A percentile compares a stretch with the other conserved stretches of the same genome.
Conservation (phyloP, 345 rosid species). For the Camelina hispida region DNA sequence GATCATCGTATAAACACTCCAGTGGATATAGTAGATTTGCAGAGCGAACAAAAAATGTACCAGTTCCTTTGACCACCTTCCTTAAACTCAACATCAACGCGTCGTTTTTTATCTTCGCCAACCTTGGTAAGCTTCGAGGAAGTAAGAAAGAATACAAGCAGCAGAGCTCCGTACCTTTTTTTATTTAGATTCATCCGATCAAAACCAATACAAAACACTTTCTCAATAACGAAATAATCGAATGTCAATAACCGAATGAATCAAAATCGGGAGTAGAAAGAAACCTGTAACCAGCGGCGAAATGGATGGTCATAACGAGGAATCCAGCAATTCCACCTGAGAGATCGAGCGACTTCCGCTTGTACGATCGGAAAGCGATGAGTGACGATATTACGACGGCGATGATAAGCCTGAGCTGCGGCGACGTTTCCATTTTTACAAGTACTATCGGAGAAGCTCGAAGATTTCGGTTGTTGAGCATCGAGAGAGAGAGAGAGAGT, state of each 20-base stretch:
- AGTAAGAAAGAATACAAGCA: conserved; percentile 77
- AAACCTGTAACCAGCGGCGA: conserved; percentile 76
- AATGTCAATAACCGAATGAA: background rate
- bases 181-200: background rate
- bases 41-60: conserved; percentile 42
- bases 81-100: conserved; percentile 78
- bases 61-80: conserved; percentile 97
- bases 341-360: conserved; percentile 74
- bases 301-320: conserved; percentile 72
- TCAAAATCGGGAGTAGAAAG: background rate
- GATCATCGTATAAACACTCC: background rate
- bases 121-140: conserved; percentile 93
- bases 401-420: conserved; percentile 50
- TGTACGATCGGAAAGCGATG: conserved; percentile 70
- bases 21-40: background rate
- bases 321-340: conserved; percentile 88
- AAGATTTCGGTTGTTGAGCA: conserved; percentile 20
- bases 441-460: background rate
- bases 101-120: conserved; percentile 85
- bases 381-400: conserved; percentile 58
- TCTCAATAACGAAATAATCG: background rate
- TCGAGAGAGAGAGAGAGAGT: background rate
- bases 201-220: background rate
- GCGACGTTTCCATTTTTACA: conserved; percentile 48
- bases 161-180: conserved; percentile 83